Evolutionary conservation across 495 filamentous ascomycete genomes (phyloP).

Genomic region (Aspergillus leporis): DNA sequence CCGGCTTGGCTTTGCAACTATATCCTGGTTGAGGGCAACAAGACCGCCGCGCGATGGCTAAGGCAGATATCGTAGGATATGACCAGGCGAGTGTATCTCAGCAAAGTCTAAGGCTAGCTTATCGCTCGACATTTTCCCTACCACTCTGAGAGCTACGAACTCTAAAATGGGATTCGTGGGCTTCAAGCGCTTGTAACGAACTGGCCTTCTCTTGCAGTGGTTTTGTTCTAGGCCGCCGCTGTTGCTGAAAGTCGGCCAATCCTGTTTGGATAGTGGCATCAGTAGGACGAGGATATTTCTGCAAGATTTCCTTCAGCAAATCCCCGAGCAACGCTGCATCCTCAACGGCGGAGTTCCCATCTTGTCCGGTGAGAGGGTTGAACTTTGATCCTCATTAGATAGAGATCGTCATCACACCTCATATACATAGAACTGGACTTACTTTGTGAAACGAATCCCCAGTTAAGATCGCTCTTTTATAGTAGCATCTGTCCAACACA

Average conservation of each 20-base stretch:
- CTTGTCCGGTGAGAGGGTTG: constrained; percentile 29
- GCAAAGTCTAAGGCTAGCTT: background rate
- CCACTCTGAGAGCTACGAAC: background rate
- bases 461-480: constrained; percentile 15
- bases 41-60: background rate
- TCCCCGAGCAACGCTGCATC: constrained; percentile 23
- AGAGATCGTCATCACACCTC: background rate
- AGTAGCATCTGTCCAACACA: constrained; percentile 13
- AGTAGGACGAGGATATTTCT: background rate
- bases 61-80: constrained; percentile 1
- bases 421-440: background rate
- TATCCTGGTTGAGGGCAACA: background rate
- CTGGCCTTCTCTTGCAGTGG: background rate
- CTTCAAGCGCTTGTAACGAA: background rate
- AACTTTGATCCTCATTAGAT: constrained; percentile 15
- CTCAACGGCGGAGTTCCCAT: constrained; percentile 40
- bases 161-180: background rate
- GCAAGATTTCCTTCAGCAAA: constrained; percentile 2
- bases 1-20: background rate
- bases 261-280: background rate
- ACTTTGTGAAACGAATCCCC: constrained; percentile 22
- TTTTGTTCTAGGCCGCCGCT: background rate
- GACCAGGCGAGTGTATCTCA: background rate
- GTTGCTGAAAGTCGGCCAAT: background rate
- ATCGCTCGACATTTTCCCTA: background rate